Base-by-base conservation (phyloP, 1,139 yeast species). In the Suhomyces panamericanus region DNA sequence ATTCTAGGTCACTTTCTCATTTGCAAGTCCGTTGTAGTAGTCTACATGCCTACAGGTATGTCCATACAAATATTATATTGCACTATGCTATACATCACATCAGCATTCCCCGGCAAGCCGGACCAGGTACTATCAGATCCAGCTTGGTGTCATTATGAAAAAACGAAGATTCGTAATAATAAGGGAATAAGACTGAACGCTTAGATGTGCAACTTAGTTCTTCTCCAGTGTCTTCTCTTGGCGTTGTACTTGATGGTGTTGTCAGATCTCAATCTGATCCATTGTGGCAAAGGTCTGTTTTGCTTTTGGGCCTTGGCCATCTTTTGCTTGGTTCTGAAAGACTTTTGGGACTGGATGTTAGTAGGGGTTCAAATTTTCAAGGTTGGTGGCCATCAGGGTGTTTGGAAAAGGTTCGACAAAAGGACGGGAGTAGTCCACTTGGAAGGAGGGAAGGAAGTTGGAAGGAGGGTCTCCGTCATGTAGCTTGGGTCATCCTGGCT, bases 171-270 rank as follows among this genome's bases (percentile, higher is more conserved):
- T 46, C 49, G 42, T 46, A 43, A 41, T 33, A 46, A 39, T 37
- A 38, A 34, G 44, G 49, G 41, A 40, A 41, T 38, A 46, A 41
- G 38, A 44, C 46, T 40, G 38, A 34, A 27, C 45, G 48, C 80
- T 88, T 89, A 93, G 85, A 93, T 78, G 86, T 85, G 83, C 81
- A 95, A 85, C 96, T 93, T 95, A 70, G 98, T 93, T 87, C 99
- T 89, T 87, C 97, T 93, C 99, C 99, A 95, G 95, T 95, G 96
- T 85, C 99, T 87, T 88, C 98, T 90, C 91, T 93, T 93, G 73
- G 96, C 95, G 81, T 93, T 93, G 91, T 91, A 93, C 84, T 93
- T 88, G 84, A 93, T 87, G 69, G 85, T 90, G 95, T 90, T 91
- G 78, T 80, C 85, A 75, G 99, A 90, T 87, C 91, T 93, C 80